Evolutionary conservation across 2,329 filamentous ascomycete species (phyloP).

Genomic region (Exophiala dermatitidis): DNA sequence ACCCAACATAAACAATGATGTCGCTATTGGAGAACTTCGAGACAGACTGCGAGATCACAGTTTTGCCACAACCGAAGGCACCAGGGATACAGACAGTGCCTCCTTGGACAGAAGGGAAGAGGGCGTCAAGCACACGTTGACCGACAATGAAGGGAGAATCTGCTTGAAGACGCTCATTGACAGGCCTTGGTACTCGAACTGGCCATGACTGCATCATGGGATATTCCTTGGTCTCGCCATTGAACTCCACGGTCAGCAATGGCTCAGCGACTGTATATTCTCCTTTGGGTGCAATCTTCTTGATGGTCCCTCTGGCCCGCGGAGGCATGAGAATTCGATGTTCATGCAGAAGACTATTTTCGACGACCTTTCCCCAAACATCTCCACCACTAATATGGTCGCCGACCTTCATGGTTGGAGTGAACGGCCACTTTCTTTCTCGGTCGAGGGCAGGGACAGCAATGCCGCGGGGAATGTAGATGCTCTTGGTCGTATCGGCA

Average conservation of each 20-base stretch:
- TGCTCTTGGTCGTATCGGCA: constrained; percentile 67
- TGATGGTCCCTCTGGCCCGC: constrained; percentile 84
- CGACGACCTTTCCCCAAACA: constrained; percentile 87
- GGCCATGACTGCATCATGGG: constrained; percentile 99
- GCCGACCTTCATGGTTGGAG: constrained; percentile 79
- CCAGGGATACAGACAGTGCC: constrained; percentile 97
- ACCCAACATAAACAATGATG: constrained; percentile 93
- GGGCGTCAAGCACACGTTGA: constrained; percentile 88
- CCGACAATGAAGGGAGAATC: constrained; percentile 91
- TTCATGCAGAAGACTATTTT: constrained; percentile 89
- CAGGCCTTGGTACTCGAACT: constrained; percentile 87
- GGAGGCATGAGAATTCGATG: constrained; percentile 92
- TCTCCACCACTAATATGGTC: constrained; percentile 96
- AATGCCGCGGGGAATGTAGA: constrained; percentile 97
- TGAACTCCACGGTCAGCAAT: constrained; percentile 92
- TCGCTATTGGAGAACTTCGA: constrained; percentile 99
- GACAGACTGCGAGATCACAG: constrained; percentile 95
- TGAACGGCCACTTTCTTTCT: constrained; percentile 93
- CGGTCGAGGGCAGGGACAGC: constrained; percentile 80
- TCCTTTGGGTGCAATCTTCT: constrained; percentile 79
- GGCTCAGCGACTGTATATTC: constrained; percentile 91
- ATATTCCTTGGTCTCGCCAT: constrained; percentile 88
- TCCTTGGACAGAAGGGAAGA: constrained; percentile 94
- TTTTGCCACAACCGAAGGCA: constrained; percentile 98
- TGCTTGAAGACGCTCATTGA: constrained; percentile 84